Base-by-base conservation (phyloP, 169 alveolate species). In the Babesia gibsoni region DNA sequence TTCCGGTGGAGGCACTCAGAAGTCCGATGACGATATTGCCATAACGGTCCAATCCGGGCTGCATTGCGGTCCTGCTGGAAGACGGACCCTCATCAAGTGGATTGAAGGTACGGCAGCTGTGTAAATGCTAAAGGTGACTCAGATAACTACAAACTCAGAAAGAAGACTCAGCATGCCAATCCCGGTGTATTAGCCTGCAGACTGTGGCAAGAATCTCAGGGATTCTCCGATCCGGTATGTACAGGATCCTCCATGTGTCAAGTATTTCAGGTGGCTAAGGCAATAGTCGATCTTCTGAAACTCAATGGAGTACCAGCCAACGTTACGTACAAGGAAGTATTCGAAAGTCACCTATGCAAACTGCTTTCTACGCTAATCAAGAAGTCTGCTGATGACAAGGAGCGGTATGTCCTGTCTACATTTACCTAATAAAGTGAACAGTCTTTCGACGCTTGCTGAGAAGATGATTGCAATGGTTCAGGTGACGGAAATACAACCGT, bases 41-140 rank as follows among this genome's bases (percentile, higher is more conserved):
- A 54, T 78, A 14, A 35, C 66, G 77, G 82, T 78, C 1, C 56
- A 50, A 20, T 52, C 82, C 25, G 90, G 91, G n/a, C 73, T 88
- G 50, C 89, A 88, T 73, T 88, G 93, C 79, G 93, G 93, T 16
- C 93, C 93, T 14, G 91, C 91, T 25, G 93, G 93, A 27, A 45
- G 91, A 23, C 65, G 84, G 53, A 80, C 93, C 20, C 82, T 88
- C 53, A 73, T 88, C 52, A 73, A 82, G 67, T 88, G 93, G 93
- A 81, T 88, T 29, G 93, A 88, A 56, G 89, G 93, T 88, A 42
- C 41, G 72, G 8, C 16, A 29, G 4, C 22, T 27, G n/a, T 25
- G 16, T 39, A 35, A 12, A 18, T 10, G 22, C 0, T 10, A 48
- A 56, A 1, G 46, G 23, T 56, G 68, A 9, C 48, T 22, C 48